phyloP scores from a whole-genome alignment of 805 yeast genomes.

The Starmera caribaea region DNA sequence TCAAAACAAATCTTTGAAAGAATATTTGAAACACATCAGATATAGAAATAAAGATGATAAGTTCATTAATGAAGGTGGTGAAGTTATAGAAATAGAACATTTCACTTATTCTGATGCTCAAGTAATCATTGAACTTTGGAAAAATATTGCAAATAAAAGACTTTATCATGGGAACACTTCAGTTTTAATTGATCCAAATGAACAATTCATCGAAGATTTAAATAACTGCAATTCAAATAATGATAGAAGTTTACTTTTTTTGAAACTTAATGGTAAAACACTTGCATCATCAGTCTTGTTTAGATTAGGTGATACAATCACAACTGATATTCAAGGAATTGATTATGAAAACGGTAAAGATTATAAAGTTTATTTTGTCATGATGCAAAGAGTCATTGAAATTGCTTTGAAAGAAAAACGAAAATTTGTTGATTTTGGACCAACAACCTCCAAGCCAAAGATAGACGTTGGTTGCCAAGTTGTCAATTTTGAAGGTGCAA shows the following conservation, averaged over 20 bases:
- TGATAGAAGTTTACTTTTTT: constrained; percentile 25
- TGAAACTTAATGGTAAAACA: constrained; percentile 25
- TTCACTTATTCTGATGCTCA: constrained; percentile 24
- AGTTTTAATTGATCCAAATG: constrained; percentile 25
- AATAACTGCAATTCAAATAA: constrained; percentile 19
- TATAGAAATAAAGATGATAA: constrained; percentile 28
- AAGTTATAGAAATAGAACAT: constrained; percentile 23
- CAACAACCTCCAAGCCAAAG: constrained; percentile 34
- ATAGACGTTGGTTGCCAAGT: constrained; percentile 29
- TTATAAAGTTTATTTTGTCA: constrained; percentile 34
- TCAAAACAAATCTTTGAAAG: constrained; percentile 20
- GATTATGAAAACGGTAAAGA: constrained; percentile 29
- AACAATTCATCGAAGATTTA: constrained; percentile 20
- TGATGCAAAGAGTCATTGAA: constrained; percentile 36
- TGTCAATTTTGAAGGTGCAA: constrained; percentile 29
- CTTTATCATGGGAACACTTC: constrained; percentile 28
- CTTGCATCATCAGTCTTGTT: constrained; percentile 33
- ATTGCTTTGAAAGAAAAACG: constrained; percentile 29
- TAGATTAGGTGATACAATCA: constrained; percentile 33
- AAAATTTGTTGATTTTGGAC: constrained; percentile 34
- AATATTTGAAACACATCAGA: constrained; percentile 31
- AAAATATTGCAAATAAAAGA: constrained; percentile 29
- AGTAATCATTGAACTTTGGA: constrained; percentile 25
- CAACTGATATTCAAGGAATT: constrained; percentile 34
- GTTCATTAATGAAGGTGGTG: constrained; percentile 26